Percentiles rank a stretch among this genome's conserved stretches.
Evolutionary conservation across 352 stramenopile genomes (phyloP).

Genomic region (Phytophthora idaei): DNA sequence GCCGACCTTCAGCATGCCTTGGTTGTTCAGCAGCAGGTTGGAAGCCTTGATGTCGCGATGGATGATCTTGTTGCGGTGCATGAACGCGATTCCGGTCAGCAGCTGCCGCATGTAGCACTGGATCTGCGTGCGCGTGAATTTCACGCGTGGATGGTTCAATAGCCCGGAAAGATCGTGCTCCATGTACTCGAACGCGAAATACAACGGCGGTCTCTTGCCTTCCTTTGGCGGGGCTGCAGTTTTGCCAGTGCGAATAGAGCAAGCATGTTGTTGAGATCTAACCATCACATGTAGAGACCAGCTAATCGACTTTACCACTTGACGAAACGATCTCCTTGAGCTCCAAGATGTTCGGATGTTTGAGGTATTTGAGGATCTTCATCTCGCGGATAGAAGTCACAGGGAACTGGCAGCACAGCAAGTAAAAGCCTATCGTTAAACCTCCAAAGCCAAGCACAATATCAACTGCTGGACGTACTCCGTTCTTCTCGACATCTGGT

Average conservation of each 20-base stretch:
- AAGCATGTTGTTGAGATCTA: constrained; percentile 21
- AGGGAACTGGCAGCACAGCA: constrained; percentile 77
- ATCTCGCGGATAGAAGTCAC: constrained; percentile 97
- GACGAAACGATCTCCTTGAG: constrained; percentile 96
- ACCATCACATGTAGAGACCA: neutral
- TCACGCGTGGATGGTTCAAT: constrained; percentile 83
- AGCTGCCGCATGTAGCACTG: constrained; percentile 90
- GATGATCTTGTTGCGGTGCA: constrained; percentile 90
- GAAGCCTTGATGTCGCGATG: constrained; percentile 89
- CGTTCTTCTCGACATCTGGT: constrained; percentile 88
- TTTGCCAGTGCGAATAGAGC: constrained; percentile 3
- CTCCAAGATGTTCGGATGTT: constrained; percentile 95
- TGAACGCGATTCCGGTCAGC: constrained; percentile 82
- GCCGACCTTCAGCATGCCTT: constrained; percentile 83
- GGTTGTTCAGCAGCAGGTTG: constrained; percentile 86
- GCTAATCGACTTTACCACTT: constrained; percentile 43
- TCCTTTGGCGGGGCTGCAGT: constrained; percentile 72
- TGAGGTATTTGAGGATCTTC: constrained; percentile 96
- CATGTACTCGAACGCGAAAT: constrained; percentile 90
- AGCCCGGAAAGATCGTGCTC: constrained; percentile 86
- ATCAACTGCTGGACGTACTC: constrained; percentile 43
- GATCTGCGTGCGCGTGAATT: constrained; percentile 85
- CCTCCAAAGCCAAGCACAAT: neutral
- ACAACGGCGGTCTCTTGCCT: constrained; percentile 82
- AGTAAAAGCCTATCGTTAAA: neutral